These are phyloP conservation scores for Hemisphaericaspora subhashii DNA, from an alignment of 1,139 yeast species.

Conservation along the genomic window DNA sequence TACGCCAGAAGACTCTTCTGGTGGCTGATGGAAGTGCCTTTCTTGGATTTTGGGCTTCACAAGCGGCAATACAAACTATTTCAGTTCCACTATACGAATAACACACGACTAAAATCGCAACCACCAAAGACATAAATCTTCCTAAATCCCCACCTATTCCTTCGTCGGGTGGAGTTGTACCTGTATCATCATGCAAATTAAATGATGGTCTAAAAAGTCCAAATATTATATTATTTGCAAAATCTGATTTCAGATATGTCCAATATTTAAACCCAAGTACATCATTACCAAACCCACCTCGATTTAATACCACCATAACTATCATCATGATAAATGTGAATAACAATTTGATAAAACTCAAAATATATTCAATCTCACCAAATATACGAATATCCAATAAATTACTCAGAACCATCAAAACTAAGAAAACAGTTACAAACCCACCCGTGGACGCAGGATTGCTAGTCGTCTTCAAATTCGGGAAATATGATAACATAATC, in stretches of 20 bases:
- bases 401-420: constrained; percentile 52
- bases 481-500: constrained; percentile 68
- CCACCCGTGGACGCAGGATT: constrained; percentile 56
- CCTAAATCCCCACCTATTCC: constrained; percentile 70
- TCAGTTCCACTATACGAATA: constrained; percentile 83
- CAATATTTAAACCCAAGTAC: constrained; percentile 68
- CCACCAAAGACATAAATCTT: constrained; percentile 60
- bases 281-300: constrained; percentile 48
- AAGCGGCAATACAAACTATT: constrained; percentile 80
- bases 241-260: constrained; percentile 52
- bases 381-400: constrained; percentile 68
- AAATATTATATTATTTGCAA: constrained; percentile 50
- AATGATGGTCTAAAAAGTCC: constrained; percentile 76
- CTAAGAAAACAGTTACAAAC: constrained; percentile 61
- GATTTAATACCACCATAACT: constrained; percentile 62
- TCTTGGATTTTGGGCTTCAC: constrained; percentile 82
- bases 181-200: constrained; percentile 56
- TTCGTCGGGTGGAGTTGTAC: constrained; percentile 38
- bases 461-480: constrained; percentile 47
- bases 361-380: constrained; percentile 72
- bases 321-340: constrained; percentile 57
- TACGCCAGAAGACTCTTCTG: constrained; percentile 69
- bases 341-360: constrained; percentile 60
- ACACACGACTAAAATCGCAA: constrained; percentile 64
- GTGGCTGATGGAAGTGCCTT: constrained; percentile 79